Conservation (phyloP, 768 basidiomycete species). For the Strobilomyces confusus region DNA sequence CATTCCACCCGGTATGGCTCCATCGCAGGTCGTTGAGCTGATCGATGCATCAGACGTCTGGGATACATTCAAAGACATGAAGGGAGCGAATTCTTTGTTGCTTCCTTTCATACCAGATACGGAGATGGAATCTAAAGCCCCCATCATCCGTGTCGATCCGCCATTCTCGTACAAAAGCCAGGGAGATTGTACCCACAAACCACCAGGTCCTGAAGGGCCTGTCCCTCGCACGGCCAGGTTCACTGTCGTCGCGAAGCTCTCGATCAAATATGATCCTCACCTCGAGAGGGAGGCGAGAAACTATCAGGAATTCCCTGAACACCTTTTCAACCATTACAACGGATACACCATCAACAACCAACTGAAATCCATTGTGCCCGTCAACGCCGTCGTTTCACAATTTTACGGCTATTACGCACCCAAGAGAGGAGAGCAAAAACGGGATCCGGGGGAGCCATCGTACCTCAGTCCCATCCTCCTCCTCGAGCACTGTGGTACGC, state of each 20-base stretch:
- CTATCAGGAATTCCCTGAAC: constrained; percentile 27
- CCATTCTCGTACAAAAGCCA: constrained; percentile 13
- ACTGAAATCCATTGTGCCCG: constrained; percentile 41
- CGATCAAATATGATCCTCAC: constrained; percentile 35
- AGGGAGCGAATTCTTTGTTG: accelerated
- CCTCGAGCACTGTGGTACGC: constrained; percentile 44
- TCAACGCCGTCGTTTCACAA: constrained; percentile 53
- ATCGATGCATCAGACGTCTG: background rate
- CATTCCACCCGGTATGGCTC: background rate
- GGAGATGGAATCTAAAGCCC: background rate
- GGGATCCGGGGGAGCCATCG: accelerated
- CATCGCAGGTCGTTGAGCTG: background rate
- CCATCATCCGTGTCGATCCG: constrained; percentile 15
- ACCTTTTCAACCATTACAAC: constrained; percentile 25
- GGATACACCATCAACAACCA: constrained; percentile 24
- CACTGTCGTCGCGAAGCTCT: constrained; percentile 43
- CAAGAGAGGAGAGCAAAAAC: background rate
- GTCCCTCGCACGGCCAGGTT: constrained; percentile 34
- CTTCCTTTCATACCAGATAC: background rate
- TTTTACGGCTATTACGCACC: constrained; percentile 60
- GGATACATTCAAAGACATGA: background rate
- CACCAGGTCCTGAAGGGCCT: too few species aligned
- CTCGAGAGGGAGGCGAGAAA: constrained; percentile 29
- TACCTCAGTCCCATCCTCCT: constrained; percentile 41
- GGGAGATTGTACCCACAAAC: constrained; percentile 6